A percentile compares a stretch with the other conserved stretches of the same genome.
phyloP scores from a whole-genome alignment of 768 basidiomycete species.

The Clavulina sp. region DNA sequence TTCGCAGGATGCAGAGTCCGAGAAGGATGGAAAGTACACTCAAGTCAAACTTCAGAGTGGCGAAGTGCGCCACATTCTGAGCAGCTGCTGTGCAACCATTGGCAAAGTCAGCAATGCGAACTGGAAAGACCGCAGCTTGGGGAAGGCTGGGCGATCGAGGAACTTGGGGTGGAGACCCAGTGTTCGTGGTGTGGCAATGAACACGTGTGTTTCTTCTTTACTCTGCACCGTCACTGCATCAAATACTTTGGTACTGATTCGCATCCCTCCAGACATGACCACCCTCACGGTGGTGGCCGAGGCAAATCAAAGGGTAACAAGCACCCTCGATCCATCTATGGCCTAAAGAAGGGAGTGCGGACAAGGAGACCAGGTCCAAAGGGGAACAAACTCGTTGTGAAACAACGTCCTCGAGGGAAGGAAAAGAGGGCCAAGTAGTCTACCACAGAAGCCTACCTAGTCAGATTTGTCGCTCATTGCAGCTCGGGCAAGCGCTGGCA shows the following conservation, averaged over 20 bases:
- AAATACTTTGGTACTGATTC: background rate
- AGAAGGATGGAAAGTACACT: conserved; percentile 31
- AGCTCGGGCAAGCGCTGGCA: too few species aligned
- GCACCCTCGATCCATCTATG: conserved; percentile 82
- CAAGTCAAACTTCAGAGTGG: conserved; percentile 82
- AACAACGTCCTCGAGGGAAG: conserved; percentile 64
- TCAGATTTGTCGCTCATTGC: too few species aligned
- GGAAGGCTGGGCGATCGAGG: conserved; percentile 79
- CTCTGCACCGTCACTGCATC: background rate
- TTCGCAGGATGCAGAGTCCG: conserved; percentile 37
- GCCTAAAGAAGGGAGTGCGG: conserved; percentile 80
- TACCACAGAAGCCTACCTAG: background rate
- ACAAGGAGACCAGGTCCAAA: conserved; percentile 87
- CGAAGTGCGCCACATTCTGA: conserved; percentile 73
- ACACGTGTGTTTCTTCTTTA: conserved; percentile 42
- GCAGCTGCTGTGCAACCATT: conserved; percentile 66
- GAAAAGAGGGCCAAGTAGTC: conserved; percentile 17
- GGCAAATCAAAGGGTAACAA: conserved; percentile 96
- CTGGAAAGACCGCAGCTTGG: conserved; percentile 69
- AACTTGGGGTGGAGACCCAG: conserved; percentile 76
- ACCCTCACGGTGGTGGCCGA: conserved; percentile 95
- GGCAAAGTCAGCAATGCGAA: conserved; percentile 84
- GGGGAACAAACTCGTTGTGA: conserved; percentile 79
- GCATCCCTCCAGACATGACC: conserved; percentile 41
- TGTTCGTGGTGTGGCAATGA: conserved; percentile 94